Evolutionary conservation across 176 grass and related monocot species (phyloP).

Genomic region (Triticum aestivum): IWGSC_CS_RefSeq_v2.1 NC_057806.1:451761165-451761664

Average conservation of each 20-base stretch:
- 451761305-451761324: background rate
- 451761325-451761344: background rate
- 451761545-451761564: background rate
- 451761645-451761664: background rate
- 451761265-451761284: background rate
- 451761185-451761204: background rate
- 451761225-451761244: background rate
- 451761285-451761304: background rate
- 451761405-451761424: background rate
- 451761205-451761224: constrained; percentile 7
- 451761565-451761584: background rate
- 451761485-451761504: background rate
- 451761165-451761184: constrained; percentile 1
- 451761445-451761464: background rate
- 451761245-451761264: background rate
- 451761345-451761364: background rate
- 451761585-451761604: background rate
- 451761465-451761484: background rate
- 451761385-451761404: background rate
- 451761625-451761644: background rate
- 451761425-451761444: background rate
- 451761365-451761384: background rate
- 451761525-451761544: background rate
- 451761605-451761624: background rate
- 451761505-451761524: background rate